Conservation (phyloP, 371 early-diverging fungal species). For the Rhizomucor miehei region DNA sequence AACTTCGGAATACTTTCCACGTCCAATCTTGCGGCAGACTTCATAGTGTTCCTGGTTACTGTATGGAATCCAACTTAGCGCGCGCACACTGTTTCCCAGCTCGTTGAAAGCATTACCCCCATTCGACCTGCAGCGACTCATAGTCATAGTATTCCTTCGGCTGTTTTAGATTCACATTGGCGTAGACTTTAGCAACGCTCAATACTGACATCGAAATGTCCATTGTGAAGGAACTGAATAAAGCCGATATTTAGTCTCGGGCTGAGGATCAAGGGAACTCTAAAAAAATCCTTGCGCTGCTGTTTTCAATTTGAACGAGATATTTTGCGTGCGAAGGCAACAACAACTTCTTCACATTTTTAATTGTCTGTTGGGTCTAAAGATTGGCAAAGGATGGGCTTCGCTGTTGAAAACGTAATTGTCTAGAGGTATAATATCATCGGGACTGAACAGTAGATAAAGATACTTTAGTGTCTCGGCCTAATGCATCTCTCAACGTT, state of each 20-base stretch:
- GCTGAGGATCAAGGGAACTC: neutral
- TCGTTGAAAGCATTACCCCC: conserved; percentile 46
- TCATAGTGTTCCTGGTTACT: conserved; percentile 91
- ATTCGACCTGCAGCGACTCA: conserved; percentile 59
- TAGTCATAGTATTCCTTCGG: conserved; percentile 92
- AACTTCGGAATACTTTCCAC: conserved; percentile 99
- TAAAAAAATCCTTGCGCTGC: neutral
- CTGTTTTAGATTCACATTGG: conserved; percentile 75
- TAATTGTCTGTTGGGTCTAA: conserved; percentile 15
- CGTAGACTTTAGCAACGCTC: conserved; percentile 75
- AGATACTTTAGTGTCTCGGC: conserved; percentile 96
- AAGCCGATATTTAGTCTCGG: neutral
- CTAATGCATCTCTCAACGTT: conserved; percentile 22
- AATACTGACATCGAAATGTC: conserved; percentile 15
- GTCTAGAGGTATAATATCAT: conserved; percentile 69
- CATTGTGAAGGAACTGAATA: conserved; percentile 12
- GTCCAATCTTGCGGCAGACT: conserved; percentile 95
- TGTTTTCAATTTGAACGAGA: neutral
- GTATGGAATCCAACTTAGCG: neutral
- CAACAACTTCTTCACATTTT: neutral
- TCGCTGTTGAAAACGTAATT: conserved; percentile 89
- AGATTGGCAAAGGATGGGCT: conserved; percentile 81
- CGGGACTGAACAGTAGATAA: conserved; percentile 78
- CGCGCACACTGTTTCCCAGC: neutral
- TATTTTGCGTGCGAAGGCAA: neutral